These are phyloP conservation scores for Vigna nakashimae DNA, from an alignment of 306 rosid species.

Conservation along the genomic window DNA sequence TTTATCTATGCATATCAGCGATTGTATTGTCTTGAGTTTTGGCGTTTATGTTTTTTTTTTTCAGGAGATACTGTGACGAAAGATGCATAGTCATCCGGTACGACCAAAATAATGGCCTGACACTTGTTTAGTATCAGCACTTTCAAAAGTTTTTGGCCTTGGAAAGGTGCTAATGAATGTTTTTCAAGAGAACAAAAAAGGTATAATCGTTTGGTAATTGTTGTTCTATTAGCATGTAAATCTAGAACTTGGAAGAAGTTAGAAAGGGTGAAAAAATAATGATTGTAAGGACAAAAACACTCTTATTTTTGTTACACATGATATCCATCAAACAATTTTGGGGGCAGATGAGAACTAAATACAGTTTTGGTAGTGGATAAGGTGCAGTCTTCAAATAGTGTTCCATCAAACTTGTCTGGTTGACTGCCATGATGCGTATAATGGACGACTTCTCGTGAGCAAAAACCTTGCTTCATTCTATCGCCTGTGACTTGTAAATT, in stretches of 20 bases:
- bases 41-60: constrained; percentile 36
- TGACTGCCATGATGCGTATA: background rate
- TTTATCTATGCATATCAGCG: constrained; percentile 10
- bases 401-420: background rate
- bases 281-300: background rate
- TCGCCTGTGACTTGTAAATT: background rate
- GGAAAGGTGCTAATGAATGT: constrained; percentile 24
- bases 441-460: constrained; percentile 2
- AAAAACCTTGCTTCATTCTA: constrained; percentile 5
- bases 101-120: constrained; percentile 55
- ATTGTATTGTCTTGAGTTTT: constrained; percentile 17
- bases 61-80: constrained; percentile 57
- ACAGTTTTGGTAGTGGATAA: constrained; percentile 13
- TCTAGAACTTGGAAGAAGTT: background rate
- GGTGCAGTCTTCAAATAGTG: background rate
- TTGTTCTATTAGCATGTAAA: constrained; percentile 8
- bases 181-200: constrained; percentile 38
- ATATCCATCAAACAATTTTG: background rate
- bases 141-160: constrained; percentile 23
- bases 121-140: constrained; percentile 26
- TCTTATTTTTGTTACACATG: background rate
- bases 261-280: background rate
- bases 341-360: constrained; percentile 3
- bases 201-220: constrained; percentile 5
- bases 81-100: constrained; percentile 49